A percentile compares a stretch with the other conserved stretches of the same genome.
Evolutionary conservation across 1,284 basidiomycete genomes (phyloP).

Genomic region (Rhodotorula glutinis): DNA sequence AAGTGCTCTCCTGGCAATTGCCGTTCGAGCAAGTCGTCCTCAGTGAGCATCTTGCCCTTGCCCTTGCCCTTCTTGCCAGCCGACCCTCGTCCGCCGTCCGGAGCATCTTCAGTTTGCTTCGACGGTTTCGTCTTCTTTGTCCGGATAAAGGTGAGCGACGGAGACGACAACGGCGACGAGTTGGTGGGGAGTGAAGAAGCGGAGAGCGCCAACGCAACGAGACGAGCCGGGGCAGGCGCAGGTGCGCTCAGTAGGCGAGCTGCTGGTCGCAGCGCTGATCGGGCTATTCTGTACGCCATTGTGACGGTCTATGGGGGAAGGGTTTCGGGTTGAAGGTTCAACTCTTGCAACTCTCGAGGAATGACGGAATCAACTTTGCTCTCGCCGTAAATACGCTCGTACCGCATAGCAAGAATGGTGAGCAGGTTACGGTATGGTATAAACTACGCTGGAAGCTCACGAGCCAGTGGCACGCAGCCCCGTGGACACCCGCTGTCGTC

Average conservation of each 20-base stretch:
- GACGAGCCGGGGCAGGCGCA: not conserved
- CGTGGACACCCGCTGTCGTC: slow-evolving; percentile 18
- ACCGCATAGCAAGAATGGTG: slow-evolving; percentile 8
- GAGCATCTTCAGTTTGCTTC: slow-evolving; percentile 3
- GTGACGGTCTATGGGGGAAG: too few species aligned
- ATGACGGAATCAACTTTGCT: not conserved
- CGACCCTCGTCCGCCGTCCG: slow-evolving; percentile 10
- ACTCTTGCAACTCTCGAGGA: too few species aligned
- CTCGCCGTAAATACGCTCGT: too few species aligned
- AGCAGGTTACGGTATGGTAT: not conserved
- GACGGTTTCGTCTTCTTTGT: slow-evolving; percentile 30
- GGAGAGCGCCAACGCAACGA: not conserved
- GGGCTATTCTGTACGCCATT: slow-evolving; percentile 7
- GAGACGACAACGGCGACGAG: not conserved
- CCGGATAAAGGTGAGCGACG: slow-evolving; percentile 9
- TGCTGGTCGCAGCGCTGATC: not conserved
- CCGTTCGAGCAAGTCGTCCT: slow-evolving; percentile 20
- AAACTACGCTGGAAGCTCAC: too few species aligned
- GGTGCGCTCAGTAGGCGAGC: not conserved
- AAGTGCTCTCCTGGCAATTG: slow-evolving; percentile 32
- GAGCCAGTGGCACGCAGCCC: slow-evolving; percentile 1
- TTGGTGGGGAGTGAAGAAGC: not conserved
- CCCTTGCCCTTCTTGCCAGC: slow-evolving; percentile 20
- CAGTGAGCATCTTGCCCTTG: slow-evolving; percentile 29
- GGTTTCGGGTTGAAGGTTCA: too few species aligned